Evolutionary conservation across 2,329 filamentous ascomycete genomes (phyloP).

Genomic region (Aspergillus alliaceus): DNA sequence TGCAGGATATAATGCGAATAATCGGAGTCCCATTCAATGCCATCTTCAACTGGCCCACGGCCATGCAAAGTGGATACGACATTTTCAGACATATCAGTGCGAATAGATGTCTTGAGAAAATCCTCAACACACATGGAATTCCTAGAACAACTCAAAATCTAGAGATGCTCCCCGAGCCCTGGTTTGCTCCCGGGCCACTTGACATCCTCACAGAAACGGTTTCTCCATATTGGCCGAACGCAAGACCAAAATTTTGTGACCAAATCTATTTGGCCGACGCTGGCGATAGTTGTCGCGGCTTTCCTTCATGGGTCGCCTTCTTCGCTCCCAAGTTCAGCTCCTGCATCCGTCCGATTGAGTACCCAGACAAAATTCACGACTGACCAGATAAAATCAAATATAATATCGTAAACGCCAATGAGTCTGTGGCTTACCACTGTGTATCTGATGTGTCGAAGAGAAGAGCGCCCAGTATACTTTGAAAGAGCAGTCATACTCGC

Average conservation of each 20-base stretch:
- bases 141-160: background rate
- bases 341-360: conserved; percentile 55
- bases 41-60: conserved; percentile 57
- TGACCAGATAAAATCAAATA: conserved; percentile 7
- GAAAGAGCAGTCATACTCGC: conserved; percentile 65
- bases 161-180: conserved; percentile 24
- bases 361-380: conserved; percentile 20
- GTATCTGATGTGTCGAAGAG: conserved; percentile 49
- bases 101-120: conserved; percentile 47
- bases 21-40: conserved; percentile 55
- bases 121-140: conserved; percentile 31
- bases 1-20: background rate
- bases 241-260: background rate
- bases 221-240: background rate
- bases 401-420: conserved; percentile 61
- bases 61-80: conserved; percentile 48
- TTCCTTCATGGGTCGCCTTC: conserved; percentile 65
- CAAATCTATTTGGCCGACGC: background rate
- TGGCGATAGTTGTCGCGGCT: conserved; percentile 38
- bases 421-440: conserved; percentile 57
- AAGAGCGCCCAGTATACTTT: conserved; percentile 62
- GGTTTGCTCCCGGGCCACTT: background rate
- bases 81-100: conserved; percentile 51
- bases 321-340: conserved; percentile 59
- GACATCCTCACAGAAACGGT: background rate